Evolutionary conservation across 345 rosid genomes (phyloP).

Genomic region (Populus euphratica): DNA sequence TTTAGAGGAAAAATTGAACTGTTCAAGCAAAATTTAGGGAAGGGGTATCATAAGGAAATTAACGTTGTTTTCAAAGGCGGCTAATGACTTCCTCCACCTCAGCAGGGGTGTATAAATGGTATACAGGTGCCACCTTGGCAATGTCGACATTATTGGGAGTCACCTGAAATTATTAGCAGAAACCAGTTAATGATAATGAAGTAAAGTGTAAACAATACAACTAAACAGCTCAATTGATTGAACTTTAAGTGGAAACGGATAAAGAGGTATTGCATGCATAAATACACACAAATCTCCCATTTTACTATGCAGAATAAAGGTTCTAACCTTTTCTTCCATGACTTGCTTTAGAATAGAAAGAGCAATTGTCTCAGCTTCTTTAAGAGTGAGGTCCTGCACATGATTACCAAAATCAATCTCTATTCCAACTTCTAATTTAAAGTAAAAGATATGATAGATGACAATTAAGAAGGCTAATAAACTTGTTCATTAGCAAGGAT

Average conservation of each 20-base stretch:
- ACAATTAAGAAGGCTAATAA: not conserved
- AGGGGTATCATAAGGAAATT: not conserved
- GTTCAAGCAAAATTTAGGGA: not conserved
- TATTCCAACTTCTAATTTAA: not conserved
- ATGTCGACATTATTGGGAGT: slow-evolving; percentile 94
- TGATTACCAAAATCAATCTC: not conserved
- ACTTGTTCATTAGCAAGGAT: not conserved
- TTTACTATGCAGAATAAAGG: not conserved
- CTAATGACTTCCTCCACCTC: slow-evolving; percentile 89
- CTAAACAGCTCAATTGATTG: not conserved
- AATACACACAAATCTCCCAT: not conserved
- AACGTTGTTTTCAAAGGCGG: slow-evolving; percentile 50
- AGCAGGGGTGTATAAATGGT: slow-evolving; percentile 83
- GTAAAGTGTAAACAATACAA: not conserved
- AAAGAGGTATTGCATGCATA: not conserved
- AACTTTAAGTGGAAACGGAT: not conserved
- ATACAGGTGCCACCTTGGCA: slow-evolving; percentile 77
- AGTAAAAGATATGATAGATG: not conserved
- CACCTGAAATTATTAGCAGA: slow-evolving; percentile 46
- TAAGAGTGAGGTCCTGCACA: slow-evolving; percentile 69
- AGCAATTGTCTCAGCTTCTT: slow-evolving; percentile 87
- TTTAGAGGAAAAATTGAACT: not conserved
- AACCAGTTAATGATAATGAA: too few species aligned
- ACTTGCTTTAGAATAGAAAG: slow-evolving; percentile 93
- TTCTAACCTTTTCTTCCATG: slow-evolving; percentile 88